Conservation (phyloP, 345 rosid species). For the Psidium friedrichsthalianum region DNA sequence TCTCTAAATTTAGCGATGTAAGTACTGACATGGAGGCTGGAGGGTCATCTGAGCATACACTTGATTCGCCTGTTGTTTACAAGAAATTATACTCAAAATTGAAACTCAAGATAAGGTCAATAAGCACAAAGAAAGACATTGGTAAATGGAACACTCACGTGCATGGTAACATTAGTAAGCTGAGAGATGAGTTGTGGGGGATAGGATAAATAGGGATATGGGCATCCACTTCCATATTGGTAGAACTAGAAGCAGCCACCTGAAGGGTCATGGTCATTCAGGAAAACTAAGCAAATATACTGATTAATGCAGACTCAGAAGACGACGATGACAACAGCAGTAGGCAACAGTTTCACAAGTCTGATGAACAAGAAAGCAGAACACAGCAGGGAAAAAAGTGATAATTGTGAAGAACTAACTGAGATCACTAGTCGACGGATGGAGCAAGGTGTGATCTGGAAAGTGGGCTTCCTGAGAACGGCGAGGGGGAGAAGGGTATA, state of each 20-base stretch:
- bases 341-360: neutral
- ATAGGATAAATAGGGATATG: conserved; percentile 53
- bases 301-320: neutral
- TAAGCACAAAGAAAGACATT: neutral
- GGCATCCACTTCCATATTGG: conserved; percentile 43
- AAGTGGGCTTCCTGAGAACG: too few species aligned
- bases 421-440: neutral
- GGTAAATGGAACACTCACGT: conserved; percentile 20
- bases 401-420: neutral
- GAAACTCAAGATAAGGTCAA: neutral
- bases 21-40: conserved; percentile 47
- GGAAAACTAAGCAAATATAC: neutral
- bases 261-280: conserved; percentile 5
- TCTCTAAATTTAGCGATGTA: neutral
- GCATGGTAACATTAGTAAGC: conserved; percentile 64
- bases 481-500: too few species aligned
- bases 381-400: neutral
- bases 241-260: conserved; percentile 49
- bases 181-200: conserved; percentile 53
- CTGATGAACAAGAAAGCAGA: neutral
- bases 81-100: neutral
- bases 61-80: conserved; percentile 55
- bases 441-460: too few species aligned
- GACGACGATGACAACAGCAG: neutral
- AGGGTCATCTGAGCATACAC: conserved; percentile 76